Conservation (phyloP, 805 yeast species). For the Nematodospora valgi region DNA sequence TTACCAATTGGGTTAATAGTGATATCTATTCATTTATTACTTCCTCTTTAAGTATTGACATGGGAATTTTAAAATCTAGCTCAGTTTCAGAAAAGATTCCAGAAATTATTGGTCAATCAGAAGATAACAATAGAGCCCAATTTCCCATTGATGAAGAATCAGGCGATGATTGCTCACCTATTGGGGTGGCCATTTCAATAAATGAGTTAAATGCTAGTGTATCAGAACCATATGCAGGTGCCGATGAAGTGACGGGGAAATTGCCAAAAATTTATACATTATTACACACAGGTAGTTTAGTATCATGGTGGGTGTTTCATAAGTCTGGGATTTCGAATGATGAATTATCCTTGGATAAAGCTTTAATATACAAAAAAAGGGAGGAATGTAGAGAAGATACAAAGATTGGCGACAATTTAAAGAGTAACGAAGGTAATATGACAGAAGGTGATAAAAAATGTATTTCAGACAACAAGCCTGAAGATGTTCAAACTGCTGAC, state of each 20-base stretch:
- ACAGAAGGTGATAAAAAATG: too few relatives aligned
- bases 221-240: constrained; percentile 52
- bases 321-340: constrained; percentile 44
- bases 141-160: constrained; percentile 67
- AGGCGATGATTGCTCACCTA: constrained; percentile 65
- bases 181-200: constrained; percentile 67
- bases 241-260: constrained; percentile 52
- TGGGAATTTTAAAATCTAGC: constrained; percentile 12
- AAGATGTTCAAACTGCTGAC: too few relatives aligned
- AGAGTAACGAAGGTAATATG: too few relatives aligned
- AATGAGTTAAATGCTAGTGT: constrained; percentile 39
- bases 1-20: constrained; percentile 40
- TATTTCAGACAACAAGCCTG: too few relatives aligned
- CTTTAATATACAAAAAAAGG: too few relatives aligned
- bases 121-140: constrained; percentile 70
- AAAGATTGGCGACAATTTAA: background rate
- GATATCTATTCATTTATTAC: constrained; percentile 42
- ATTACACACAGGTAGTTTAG: constrained; percentile 59
- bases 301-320: constrained; percentile 65
- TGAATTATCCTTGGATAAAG: constrained; percentile 22
- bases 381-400: constrained; percentile 9
- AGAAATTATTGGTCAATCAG: constrained; percentile 42
- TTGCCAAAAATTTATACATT: constrained; percentile 65
- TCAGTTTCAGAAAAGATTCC: constrained; percentile 5
- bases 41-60: constrained; percentile 63